A percentile compares a stretch with the other conserved stretches of the same genome.
These are phyloP conservation scores for Cyberlindnera misumaiensis DNA, from an alignment of 805 yeast species.

Conservation along the genomic window DNA sequence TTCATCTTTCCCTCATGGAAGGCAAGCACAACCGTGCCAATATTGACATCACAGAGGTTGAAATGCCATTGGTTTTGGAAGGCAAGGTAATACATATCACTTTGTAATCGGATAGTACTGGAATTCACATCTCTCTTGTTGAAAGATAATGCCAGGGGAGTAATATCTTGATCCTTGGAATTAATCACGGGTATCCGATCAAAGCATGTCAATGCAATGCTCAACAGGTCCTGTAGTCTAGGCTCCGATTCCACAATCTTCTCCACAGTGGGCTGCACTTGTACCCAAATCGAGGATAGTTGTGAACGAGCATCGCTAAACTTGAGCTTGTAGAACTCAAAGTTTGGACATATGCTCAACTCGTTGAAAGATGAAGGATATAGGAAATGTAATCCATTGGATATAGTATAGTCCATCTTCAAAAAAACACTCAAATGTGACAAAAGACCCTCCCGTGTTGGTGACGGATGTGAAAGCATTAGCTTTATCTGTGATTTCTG, in stretches of 20 bases:
- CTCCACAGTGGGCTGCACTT: conserved; percentile 47
- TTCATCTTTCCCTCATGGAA: conserved; percentile 41
- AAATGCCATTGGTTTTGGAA: conserved; percentile 76
- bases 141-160: conserved; percentile 34
- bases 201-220: conserved; percentile 52
- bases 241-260: conserved; percentile 35
- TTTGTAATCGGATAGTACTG: conserved; percentile 39
- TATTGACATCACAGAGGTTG: conserved; percentile 55
- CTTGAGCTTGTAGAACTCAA: conserved; percentile 57
- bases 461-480: conserved; percentile 64
- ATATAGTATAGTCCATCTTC: conserved; percentile 64
- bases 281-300: conserved; percentile 57
- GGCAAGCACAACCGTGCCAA: conserved; percentile 42
- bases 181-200: conserved; percentile 52
- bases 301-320: conserved; percentile 56
- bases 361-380: conserved; percentile 68
- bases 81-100: conserved; percentile 56
- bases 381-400: conserved; percentile 67
- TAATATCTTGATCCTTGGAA: conserved; percentile 31
- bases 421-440: conserved; percentile 61
- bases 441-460: conserved; percentile 60
- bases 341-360: conserved; percentile 52
- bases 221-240: conserved; percentile 38
- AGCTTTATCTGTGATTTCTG: conserved; percentile 45
- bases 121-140: conserved; percentile 35